Evolutionary conservation across 2,329 filamentous ascomycete genomes (phyloP), one percentile per base, ranked within the genome.

Genomic region (Ceratocystis diversiconidia): DNA sequence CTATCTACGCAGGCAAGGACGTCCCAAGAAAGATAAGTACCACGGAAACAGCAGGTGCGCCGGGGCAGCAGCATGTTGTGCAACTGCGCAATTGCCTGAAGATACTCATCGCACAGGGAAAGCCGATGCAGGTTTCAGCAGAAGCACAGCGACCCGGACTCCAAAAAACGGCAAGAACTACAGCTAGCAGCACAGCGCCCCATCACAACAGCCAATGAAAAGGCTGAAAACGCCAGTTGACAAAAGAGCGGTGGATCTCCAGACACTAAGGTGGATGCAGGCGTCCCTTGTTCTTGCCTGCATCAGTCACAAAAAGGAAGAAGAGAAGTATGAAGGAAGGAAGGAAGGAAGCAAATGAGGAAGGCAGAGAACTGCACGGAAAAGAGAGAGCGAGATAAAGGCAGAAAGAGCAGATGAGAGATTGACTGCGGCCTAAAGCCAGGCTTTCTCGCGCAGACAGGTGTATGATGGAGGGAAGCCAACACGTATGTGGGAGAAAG

Each of bases 91-190:
- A 32, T 25, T 57, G 25, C 52, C 52, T 57, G 25, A 57, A 57
- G 52, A 57, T 30, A 32, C 52, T 57, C 12, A 30, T 28, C 25
- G 7, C 15, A 30, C 22, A 57, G 52, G 30, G 52, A 25, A 57
- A 25, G 52, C 30, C 22, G 22, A 28, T 57, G 52, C 52, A 57
- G 52, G 52, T 57, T 57, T 57, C 52, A 57, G 52, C 22, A 57
- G 22, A 25, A 50, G 48, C 28, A 57, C 52, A n/a, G 28, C 52
- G 30, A 57, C 6, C 48, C 15, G 10, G 17, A 32, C 7, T 30
- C 10, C 22, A 57, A 32, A 57, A 57, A 22, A 32, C 22, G 28
- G 52, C 52, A 57, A 57, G 22, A 57, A 17, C 52, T 57, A 28
- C 52, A 57, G 12, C 22, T 57, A 25, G 36, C 19, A 50, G 48